These are phyloP conservation scores for Candida corydali DNA, from an alignment of 805 yeast genomes.

Conservation along the genomic window DNA sequence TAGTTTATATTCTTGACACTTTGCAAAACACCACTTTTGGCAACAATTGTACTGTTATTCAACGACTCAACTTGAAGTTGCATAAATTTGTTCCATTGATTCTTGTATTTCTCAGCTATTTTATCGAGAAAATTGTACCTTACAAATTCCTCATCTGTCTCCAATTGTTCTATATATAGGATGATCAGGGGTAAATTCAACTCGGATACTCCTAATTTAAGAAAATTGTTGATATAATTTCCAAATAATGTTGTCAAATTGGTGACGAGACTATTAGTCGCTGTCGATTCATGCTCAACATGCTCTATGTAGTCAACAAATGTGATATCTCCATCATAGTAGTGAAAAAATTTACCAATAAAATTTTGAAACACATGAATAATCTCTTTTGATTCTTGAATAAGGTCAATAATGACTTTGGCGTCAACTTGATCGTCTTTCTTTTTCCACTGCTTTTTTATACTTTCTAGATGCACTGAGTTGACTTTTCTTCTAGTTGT, in stretches of 20 bases:
- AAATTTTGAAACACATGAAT: slow-evolving; percentile 37
- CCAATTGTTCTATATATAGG: slow-evolving; percentile 23
- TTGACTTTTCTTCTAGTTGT: neutral
- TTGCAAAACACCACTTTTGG: slow-evolving; percentile 34
- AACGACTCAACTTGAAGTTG: slow-evolving; percentile 46
- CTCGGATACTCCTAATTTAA: slow-evolving; percentile 33
- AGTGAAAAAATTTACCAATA: slow-evolving; percentile 38
- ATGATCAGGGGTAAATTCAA: slow-evolving; percentile 31
- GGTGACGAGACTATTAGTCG: slow-evolving; percentile 42
- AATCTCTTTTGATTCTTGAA: slow-evolving; percentile 32
- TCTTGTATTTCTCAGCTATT: slow-evolving; percentile 46
- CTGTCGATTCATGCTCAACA: slow-evolving; percentile 31
- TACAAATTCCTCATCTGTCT: slow-evolving; percentile 60
- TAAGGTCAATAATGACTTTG: slow-evolving; percentile 27
- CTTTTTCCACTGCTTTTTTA: slow-evolving; percentile 7
- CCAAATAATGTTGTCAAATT: slow-evolving; percentile 48
- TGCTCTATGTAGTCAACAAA: slow-evolving; percentile 25
- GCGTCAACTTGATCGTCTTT: slow-evolving; percentile 25
- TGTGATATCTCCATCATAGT: slow-evolving; percentile 24
- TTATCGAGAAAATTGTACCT: slow-evolving; percentile 47
- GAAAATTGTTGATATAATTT: slow-evolving; percentile 28
- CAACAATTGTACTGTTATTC: slow-evolving; percentile 30
- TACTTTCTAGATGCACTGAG: slow-evolving; percentile 7
- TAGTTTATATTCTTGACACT: slow-evolving; percentile 31
- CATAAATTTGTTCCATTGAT: slow-evolving; percentile 57